Percentiles rank a stretch among this genome's conserved stretches.
Evolutionary conservation across 768 basidiomycete genomes (phyloP).

Genomic region (Glaciozyma martinii): DNA sequence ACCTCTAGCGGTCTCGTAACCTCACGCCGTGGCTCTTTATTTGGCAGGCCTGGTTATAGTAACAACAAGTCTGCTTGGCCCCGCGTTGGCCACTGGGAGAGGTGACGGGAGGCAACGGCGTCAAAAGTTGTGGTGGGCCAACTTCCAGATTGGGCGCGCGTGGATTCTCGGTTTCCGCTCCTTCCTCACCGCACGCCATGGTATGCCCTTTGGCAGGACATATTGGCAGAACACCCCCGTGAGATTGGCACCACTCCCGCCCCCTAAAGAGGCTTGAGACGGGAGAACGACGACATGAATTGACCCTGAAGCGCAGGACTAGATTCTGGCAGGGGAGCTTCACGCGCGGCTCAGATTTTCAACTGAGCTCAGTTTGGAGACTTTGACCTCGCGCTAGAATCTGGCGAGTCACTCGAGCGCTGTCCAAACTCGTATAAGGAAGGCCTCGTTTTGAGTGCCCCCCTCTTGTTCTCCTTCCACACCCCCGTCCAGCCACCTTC

Average conservation of each 20-base stretch:
- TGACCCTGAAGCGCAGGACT: background rate
- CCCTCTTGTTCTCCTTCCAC: constrained; percentile 12
- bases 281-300: background rate
- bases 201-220: background rate
- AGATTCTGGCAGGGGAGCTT: background rate
- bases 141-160: too few species aligned
- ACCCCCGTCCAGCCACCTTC: constrained; percentile 1
- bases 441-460: background rate
- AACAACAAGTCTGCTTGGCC: too few species aligned
- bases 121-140: too few species aligned
- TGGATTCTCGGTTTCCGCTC: too few species aligned
- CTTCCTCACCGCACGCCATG: too few species aligned
- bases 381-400: too few species aligned
- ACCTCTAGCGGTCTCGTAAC: too few species aligned
- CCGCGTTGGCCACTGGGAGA: too few species aligned
- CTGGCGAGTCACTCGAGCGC: too few species aligned
- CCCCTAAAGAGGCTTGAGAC: background rate
- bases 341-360: background rate
- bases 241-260: background rate
- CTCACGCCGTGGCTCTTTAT: too few species aligned
- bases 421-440: background rate
- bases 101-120: too few species aligned
- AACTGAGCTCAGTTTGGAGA: background rate
- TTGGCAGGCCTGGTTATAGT: too few species aligned
- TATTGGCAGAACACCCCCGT: background rate